A percentile compares a stretch with the other conserved stretches of the same genome.
Evolutionary conservation across 179 eudicot species (phyloP).

Genomic region (Vitellaria paradoxa): DNA sequence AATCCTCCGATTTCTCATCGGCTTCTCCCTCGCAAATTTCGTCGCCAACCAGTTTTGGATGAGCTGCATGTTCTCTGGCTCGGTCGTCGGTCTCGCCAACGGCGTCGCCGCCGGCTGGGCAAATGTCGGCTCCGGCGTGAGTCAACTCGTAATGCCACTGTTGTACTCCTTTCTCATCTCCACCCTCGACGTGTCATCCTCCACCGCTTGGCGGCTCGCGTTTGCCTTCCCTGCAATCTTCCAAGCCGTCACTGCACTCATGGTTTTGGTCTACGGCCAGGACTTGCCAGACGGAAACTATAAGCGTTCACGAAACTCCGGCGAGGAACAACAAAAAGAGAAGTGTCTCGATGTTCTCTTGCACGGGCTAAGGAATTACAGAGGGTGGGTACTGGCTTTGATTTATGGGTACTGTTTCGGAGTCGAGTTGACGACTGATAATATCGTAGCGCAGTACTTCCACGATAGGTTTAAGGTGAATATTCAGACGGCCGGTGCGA

Average conservation of each 20-base stretch:
- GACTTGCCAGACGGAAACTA: constrained; percentile 44
- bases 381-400: constrained; percentile 53
- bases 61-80: constrained; percentile 47
- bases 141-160: constrained; percentile 55
- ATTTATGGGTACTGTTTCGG: constrained; percentile 47
- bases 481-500: constrained; percentile 45
- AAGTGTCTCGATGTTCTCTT: constrained; percentile 14
- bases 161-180: constrained; percentile 23
- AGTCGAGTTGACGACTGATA: constrained; percentile 50
- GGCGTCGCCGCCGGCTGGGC: constrained; percentile 67
- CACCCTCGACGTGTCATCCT: constrained; percentile 7
- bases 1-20: constrained; percentile 36
- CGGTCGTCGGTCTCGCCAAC: constrained; percentile 46
- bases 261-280: constrained; percentile 37
- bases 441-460: constrained; percentile 46
- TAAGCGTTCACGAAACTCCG: constrained; percentile 1
- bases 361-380: constrained; percentile 40
- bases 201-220: constrained; percentile 41
- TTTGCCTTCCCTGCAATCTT: constrained; percentile 42
- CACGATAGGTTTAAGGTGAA: constrained; percentile 38
- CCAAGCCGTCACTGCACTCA: constrained; percentile 32
- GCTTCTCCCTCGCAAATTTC: constrained; percentile 49
- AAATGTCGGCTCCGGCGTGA: constrained; percentile 48
- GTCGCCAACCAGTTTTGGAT: constrained; percentile 52
- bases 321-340: not conserved